Evolutionary conservation across 2,329 filamentous ascomycete genomes (phyloP), one percentile per base, ranked within the genome.

Genomic region (Hymenoscyphus salicellus): DNA sequence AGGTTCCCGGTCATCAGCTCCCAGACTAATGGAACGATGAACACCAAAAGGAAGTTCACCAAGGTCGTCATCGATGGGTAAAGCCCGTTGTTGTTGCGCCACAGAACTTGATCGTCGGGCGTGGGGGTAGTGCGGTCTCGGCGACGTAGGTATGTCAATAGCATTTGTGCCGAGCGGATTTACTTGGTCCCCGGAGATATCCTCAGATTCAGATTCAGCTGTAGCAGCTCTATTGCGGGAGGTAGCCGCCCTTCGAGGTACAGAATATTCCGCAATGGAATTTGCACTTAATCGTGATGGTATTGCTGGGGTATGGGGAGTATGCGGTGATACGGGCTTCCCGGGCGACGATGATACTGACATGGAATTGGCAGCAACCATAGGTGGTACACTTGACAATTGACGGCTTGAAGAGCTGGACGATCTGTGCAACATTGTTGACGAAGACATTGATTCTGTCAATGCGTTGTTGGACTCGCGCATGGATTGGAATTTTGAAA

Each of bases 201-300:
- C 72, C 56, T 74, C 71, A 3, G 69, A 36, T 55, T 64, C 65
- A 11, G 67, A 60, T 32, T 74, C 70, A 11, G 65, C 61, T 23
- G 43, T 49, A 14, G 68, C 60, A 11, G 70, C 63, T 43, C 70
- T 63, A 59, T 62, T 72, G 16, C 68, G 69, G 41, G 66, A 63
- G 62, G 66, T 69, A 8, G 64, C 64, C 64, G 69, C 65, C n/a
- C 70, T 68, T 17, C 69, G 70, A 61, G 72, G 73, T 59, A 76
- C 75, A 36, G 75, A 71, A 72, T 92, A 90, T 69, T 92, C 89
- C 55, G 88, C 87, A 66, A 95, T 92, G 60, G 91, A 95, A 73
- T 96, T 93, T 68, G 95, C 92, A 74, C 92, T 96, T 26, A 99
- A 80, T n/a, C 95, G 86, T 7, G 93, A 97, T 23, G 94, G 94